Base-by-base conservation (phyloP, 192 early-diverging fungal genomes). In the Coemansia sp. region DNA sequence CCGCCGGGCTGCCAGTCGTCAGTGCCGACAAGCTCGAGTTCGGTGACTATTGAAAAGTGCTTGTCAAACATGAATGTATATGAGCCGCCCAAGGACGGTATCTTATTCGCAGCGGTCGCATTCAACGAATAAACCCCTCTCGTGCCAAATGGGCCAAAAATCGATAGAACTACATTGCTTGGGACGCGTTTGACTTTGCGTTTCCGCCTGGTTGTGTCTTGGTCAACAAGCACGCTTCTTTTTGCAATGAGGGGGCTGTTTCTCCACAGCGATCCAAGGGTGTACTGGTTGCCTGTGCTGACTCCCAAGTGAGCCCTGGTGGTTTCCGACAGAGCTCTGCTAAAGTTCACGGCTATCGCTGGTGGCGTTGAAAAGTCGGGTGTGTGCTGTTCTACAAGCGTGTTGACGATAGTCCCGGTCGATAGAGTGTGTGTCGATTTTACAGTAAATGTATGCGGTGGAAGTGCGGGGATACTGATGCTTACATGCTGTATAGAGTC, bases 281-380 rank as follows among this genome's bases (percentile, higher is more conserved):
- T 33, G 67, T 81, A 81, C 42, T 63, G 69, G 64, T 70, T 81
- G 31, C 94, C 94, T 3, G 93, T 91, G 57, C 86, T 85, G 48
- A 87, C 91, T 6, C 88, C 90, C 58, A 98, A 56, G 85, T 88
- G 4, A 88, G 94, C 9, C n/a, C 88, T 91, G n/a, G 84, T 83
- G 1, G 77, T 72, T 10, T 64, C 59, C 18, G 86, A 86, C n/a
- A 97, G 67, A 26, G 80, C 68, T 3, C 91, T 76, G 23, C 92
- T 93, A 55, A 84, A 67, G 2, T 88, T 86, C 39, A 90, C 61
- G 0, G 84, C 77, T 10, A 87, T 64, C 2, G 82, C 81, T 6
- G 96, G 94, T 43, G 93, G 93, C 4, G 80, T 74, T 20, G 81
- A 58, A 15, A 89, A 58, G 16, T 85, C 83, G 7, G 78, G 79